A percentile compares a stretch with the other conserved stretches of the same genome.
Evolutionary conservation across 495 filamentous ascomycete species (phyloP).

Genomic region (Parachaetomium inaequale): DNA sequence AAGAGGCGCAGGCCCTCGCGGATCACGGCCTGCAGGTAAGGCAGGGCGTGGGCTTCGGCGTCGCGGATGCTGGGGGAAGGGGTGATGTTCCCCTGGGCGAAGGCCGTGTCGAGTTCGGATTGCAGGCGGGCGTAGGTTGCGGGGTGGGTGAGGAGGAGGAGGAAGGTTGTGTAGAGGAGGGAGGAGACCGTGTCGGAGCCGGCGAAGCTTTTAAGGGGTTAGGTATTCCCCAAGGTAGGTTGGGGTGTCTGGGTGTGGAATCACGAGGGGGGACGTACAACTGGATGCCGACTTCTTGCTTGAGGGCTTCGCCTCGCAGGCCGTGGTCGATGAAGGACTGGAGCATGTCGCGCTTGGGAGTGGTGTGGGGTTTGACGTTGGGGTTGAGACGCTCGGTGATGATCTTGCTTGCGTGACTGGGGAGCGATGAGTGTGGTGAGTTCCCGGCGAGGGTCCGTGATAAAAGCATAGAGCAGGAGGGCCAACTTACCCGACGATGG

Average conservation of each 20-base stretch:
- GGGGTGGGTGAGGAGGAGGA: conserved; percentile 49
- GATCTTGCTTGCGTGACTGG: conserved; percentile 14
- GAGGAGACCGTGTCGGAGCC: conserved; percentile 64
- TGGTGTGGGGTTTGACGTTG: too few relatives aligned
- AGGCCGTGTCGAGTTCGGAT: conserved; percentile 52
- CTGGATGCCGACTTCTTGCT: conserved; percentile 41
- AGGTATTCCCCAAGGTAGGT: conserved; percentile 22
- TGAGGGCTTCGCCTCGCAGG: conserved; percentile 36
- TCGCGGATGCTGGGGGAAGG: conserved; percentile 11
- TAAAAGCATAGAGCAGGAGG: too few relatives aligned
- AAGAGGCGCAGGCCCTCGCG: conserved; percentile 47
- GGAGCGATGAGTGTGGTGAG: neutral
- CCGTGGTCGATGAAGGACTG: conserved; percentile 46
- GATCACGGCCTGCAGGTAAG: conserved; percentile 48
- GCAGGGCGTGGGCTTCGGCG: conserved; percentile 40
- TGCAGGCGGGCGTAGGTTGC: conserved; percentile 51
- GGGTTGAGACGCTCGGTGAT: conserved; percentile 22
- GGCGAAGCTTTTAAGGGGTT: conserved; percentile 48
- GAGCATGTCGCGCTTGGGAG: conserved; percentile 35
- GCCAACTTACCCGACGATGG: conserved; percentile 23
- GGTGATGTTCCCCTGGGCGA: conserved; percentile 22
- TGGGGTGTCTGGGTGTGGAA: too few relatives aligned
- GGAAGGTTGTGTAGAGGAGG: conserved; percentile 52
- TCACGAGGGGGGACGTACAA: conserved; percentile 45
- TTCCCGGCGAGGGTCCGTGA: too few relatives aligned